Evolutionary conservation across 495 filamentous ascomycete genomes (phyloP).

Genomic region (Penicillium riverlandense): DNA sequence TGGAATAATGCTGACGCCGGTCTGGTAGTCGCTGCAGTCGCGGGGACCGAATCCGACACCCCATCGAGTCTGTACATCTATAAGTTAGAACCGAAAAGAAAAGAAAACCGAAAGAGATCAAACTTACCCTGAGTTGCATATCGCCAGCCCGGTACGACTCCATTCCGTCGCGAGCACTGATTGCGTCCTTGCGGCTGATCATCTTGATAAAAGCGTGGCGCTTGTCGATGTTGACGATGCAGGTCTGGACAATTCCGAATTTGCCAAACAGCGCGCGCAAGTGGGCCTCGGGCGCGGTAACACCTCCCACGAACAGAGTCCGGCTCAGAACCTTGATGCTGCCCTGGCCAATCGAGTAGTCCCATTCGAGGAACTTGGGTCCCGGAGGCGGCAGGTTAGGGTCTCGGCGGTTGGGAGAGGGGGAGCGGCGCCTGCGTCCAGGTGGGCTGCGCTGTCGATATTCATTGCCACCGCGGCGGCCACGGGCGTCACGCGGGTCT

Average conservation of each 20-base stretch:
- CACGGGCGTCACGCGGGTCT: conserved; percentile 51
- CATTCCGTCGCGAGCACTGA: conserved; percentile 84
- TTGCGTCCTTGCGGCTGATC: conserved; percentile 78
- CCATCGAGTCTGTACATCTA: conserved; percentile 72
- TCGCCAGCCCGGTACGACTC: conserved; percentile 66
- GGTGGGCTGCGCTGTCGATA: conserved; percentile 82
- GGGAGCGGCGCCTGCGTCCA: conserved; percentile 53
- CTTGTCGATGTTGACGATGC: conserved; percentile 96
- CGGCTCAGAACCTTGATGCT: conserved; percentile 91
- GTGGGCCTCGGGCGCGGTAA: conserved; percentile 79
- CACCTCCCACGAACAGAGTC: conserved; percentile 93
- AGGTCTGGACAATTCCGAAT: conserved; percentile 86
- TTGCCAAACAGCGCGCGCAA: conserved; percentile 68
- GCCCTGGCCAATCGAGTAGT: conserved; percentile 60
- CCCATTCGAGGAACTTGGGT: conserved; percentile 76
- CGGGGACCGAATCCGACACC: conserved; percentile 95
- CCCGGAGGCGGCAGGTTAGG: conserved; percentile 47
- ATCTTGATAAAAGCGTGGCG: conserved; percentile 99
- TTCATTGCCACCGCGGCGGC: conserved; percentile 46
- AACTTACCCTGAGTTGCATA: conserved; percentile 70
- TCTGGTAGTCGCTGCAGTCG: conserved; percentile 94
- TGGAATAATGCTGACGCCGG: conserved; percentile 87
- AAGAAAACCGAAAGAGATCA: not conserved
- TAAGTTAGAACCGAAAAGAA: conserved; percentile 7
- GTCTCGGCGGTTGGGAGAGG: conserved; percentile 50